Base-by-base conservation (phyloP, 148 eudicot species). In the Nepenthes mirabilis region DNA sequence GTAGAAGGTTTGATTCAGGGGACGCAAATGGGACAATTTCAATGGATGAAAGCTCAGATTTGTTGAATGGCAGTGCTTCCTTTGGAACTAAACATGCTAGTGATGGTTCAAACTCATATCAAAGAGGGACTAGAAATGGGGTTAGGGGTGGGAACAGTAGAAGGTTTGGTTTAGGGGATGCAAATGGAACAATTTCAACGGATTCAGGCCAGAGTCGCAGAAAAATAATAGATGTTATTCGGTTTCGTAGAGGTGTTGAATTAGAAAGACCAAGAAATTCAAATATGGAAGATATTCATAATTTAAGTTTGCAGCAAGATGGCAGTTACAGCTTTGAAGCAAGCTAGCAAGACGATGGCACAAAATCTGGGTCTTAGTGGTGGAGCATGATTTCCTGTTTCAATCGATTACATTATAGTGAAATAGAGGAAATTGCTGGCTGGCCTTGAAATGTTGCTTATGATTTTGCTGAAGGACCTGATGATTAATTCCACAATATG, bases 251-350 rank as follows among this genome's bases (percentile, higher is more conserved):
- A 63, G 64, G 62, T 35, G 59, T 50, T 14, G 47, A 58, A 37
- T 12, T 33, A n/a, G 52, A 57, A 65, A 71, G 58, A 60, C 11
- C 50, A 11, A 61, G 70, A 37, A 56, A 35, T 60, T 56, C 43
- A 12, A 45, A 65, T 37, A 56, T 72, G 0, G 66, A 74, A 65
- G 79, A 69, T 60, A 71, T 76, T 49, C 77, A 65, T 70, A 81
- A 89, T 63, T 73, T 85, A 93, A 81, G 74, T 60, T 66, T 79
- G 77, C 90, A 69, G 58, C 62, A 73, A 60, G 93, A 89, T 81
- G 96, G 90, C 35, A 79, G 68, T 59, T 85, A 85, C 67, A 81
- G 79, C 67, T 64, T 88, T 55, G 60, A 68, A 59, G 48, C 52
- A 52, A 53, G 71, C 56, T 64, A 59, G 5, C 9, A 4, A 45